Evolutionary conservation across 2,329 filamentous ascomycete genomes (phyloP).

Genomic region (Aspergillus candidus): DNA sequence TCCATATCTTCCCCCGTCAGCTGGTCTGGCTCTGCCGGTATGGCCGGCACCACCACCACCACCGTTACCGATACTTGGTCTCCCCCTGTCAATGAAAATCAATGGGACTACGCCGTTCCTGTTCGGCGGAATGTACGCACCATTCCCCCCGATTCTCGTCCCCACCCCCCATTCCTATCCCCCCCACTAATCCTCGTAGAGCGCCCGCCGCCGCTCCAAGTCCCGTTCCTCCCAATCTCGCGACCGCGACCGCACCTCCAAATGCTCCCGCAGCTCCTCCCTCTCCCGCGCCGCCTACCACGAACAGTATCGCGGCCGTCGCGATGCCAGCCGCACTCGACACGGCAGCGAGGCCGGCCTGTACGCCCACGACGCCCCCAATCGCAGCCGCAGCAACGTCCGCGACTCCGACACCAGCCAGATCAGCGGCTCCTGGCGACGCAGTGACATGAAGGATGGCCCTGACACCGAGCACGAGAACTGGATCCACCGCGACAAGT

Average conservation of each 20-base stretch:
- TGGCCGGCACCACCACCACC: conserved; percentile 37
- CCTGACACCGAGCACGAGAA: conserved; percentile 32
- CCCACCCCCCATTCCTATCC: too few species aligned
- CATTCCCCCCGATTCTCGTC: too few species aligned
- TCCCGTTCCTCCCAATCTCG: conserved; percentile 30
- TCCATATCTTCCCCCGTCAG: conserved; percentile 12
- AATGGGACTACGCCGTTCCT: conserved; percentile 37
- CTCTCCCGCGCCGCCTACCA: conserved; percentile 29
- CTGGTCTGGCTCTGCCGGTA: conserved; percentile 33
- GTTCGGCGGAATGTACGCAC: conserved; percentile 32
- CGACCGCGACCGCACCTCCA: conserved; percentile 27
- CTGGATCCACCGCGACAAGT: conserved; percentile 48
- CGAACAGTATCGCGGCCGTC: conserved; percentile 27
- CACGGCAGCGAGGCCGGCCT: conserved; percentile 35
- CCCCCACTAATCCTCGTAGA: conserved; percentile 24
- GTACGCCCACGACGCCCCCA: conserved; percentile 26
- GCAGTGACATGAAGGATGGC: conserved; percentile 15
- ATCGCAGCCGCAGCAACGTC: conserved; percentile 17
- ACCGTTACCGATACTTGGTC: conserved; percentile 36
- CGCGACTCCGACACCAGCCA: conserved; percentile 19
- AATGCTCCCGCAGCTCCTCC: conserved; percentile 36
- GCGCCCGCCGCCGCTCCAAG: conserved; percentile 22
- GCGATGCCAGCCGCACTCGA: conserved; percentile 28
- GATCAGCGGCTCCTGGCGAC: conserved; percentile 13
- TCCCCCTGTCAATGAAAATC: conserved; percentile 30